phyloP scores from a whole-genome alignment of 2,329 filamentous ascomycete species.

The Exophiala sideris region DNA sequence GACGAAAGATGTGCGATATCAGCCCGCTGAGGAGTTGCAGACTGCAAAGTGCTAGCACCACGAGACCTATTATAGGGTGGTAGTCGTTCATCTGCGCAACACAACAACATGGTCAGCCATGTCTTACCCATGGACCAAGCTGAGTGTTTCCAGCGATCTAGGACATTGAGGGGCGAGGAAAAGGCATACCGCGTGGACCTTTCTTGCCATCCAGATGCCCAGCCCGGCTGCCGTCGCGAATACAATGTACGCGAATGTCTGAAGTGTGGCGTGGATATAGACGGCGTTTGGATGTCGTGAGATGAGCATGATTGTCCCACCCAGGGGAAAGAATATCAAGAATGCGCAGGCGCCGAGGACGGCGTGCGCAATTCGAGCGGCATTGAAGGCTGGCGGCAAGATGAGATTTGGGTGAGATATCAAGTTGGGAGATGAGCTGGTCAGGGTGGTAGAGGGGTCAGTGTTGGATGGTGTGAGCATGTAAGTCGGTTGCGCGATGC shows the following conservation, averaged over 20 bases:
- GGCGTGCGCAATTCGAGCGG: slow-evolving; percentile 26
- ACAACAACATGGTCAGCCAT: not conserved
- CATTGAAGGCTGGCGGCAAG: slow-evolving; percentile 11
- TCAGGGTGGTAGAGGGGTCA: not conserved
- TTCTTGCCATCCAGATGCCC: slow-evolving; percentile 31
- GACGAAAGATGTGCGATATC: slow-evolving; percentile 39
- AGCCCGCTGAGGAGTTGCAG: slow-evolving; percentile 31
- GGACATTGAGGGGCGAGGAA: not conserved
- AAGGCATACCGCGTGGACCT: slow-evolving; percentile 9
- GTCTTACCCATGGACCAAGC: not conserved
- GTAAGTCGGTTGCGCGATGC: too few species aligned
- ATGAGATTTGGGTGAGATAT: not conserved
- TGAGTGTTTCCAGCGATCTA: not conserved
- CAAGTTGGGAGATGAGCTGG: not conserved
- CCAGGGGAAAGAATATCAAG: slow-evolving; percentile 31
- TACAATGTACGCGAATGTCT: slow-evolving; percentile 26
- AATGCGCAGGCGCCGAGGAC: slow-evolving; percentile 29
- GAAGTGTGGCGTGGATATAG: slow-evolving; percentile 28
- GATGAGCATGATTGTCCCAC: slow-evolving; percentile 30
- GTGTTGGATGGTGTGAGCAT: too few species aligned
- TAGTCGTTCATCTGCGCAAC: slow-evolving; percentile 7
- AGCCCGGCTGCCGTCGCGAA: slow-evolving; percentile 29
- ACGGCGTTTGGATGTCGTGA: slow-evolving; percentile 21
- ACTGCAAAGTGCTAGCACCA: slow-evolving; percentile 29
- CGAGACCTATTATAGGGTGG: slow-evolving; percentile 31